Conservation (phyloP, 495 filamentous ascomycete species). For the Pyrenopolyporus hunteri region DNA sequence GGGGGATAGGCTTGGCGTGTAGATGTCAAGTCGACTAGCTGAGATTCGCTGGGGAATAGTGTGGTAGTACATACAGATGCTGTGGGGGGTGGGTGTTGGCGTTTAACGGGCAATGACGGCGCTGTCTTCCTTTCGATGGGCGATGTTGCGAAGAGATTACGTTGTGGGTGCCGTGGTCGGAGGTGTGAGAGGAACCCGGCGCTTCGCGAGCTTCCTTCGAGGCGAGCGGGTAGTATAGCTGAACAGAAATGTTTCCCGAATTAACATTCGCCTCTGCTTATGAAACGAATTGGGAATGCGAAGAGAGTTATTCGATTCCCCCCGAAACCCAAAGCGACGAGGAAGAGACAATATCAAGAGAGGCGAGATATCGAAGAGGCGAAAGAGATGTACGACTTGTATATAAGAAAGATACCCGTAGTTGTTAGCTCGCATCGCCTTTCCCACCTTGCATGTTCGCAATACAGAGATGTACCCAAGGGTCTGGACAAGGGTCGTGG, state of each 20-base stretch:
- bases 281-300: constrained; percentile 15
- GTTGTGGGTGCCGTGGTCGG: constrained; percentile 12
- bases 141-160: constrained; percentile 3
- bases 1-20: constrained; percentile 28
- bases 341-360: constrained; percentile 33
- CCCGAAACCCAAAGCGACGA: constrained; percentile 11
- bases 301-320: constrained; percentile 15
- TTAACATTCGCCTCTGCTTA: constrained; percentile 11
- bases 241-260: constrained; percentile 5
- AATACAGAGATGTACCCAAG: constrained; percentile 35
- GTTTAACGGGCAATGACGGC: constrained; percentile 28
- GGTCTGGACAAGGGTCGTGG: constrained; percentile 29
- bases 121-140: constrained; percentile 12
- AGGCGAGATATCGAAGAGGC: constrained; percentile 33
- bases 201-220: background rate
- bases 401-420: constrained; percentile 43
- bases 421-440: constrained; percentile 36
- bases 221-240: constrained; percentile 4
- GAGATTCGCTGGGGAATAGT: constrained; percentile 28
- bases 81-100: constrained; percentile 29
- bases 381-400: constrained; percentile 34
- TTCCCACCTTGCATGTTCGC: constrained; percentile 27
- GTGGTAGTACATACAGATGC: constrained; percentile 35
- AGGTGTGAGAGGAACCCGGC: constrained; percentile 7
- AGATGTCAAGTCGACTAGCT: constrained; percentile 26